Evolutionary conservation across 2,329 filamentous ascomycete genomes (phyloP).

Genomic region (Hymenoscyphus albidus): DNA sequence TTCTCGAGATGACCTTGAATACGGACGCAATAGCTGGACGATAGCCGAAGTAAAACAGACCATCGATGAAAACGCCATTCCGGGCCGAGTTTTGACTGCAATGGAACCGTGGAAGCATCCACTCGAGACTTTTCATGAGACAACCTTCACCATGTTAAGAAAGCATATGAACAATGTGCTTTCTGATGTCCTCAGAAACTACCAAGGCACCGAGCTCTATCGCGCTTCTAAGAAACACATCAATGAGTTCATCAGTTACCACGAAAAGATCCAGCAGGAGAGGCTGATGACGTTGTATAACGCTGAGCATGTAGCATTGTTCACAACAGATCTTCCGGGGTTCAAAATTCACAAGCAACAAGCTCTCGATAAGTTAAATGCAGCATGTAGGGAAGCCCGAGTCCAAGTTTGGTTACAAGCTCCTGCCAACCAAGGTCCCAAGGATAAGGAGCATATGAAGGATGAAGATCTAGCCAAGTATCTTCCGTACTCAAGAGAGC

Average conservation of each 20-base stretch:
- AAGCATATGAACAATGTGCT: constrained; percentile 30
- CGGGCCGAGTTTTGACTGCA: constrained; percentile 47
- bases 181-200: constrained; percentile 9
- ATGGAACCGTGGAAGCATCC: constrained; percentile 56
- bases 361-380: constrained; percentile 45
- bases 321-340: constrained; percentile 29
- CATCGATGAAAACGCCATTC: constrained; percentile 47
- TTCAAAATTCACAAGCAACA: constrained; percentile 44
- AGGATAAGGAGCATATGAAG: constrained; percentile 12
- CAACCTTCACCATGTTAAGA: constrained; percentile 47
- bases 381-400: constrained; percentile 48
- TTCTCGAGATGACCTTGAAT: constrained; percentile 10
- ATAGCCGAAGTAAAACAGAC: constrained; percentile 47
- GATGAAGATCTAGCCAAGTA: constrained; percentile 28
- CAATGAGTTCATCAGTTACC: constrained; percentile 13
- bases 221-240: constrained; percentile 11
- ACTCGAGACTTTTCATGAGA: constrained; percentile 41
- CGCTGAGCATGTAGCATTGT: constrained; percentile 14
- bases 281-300: constrained; percentile 15
- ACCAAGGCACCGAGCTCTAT: constrained; percentile 19
- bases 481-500: constrained; percentile 57
- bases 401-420: constrained; percentile 39
- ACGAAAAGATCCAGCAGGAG: constrained; percentile 7
- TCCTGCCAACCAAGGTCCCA: background rate
- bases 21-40: constrained; percentile 6